These are phyloP conservation scores for Leucosporidium scottii DNA, from an alignment of 768 basidiomycete genomes.

Conservation along the genomic window DNA sequence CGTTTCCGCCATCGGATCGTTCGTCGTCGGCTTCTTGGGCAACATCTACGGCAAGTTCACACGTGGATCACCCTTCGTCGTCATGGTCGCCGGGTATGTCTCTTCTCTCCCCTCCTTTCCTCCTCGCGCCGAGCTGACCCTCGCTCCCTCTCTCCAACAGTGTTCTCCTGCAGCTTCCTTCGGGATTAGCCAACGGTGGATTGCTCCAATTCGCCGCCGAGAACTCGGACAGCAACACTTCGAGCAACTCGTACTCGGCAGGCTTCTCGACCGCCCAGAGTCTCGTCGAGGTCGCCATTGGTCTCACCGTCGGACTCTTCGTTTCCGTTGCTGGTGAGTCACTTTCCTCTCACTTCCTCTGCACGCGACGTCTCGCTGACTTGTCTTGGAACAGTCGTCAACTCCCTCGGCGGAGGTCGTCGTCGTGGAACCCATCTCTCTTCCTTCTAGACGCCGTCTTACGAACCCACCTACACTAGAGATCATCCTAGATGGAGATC, in stretches of 20 bases:
- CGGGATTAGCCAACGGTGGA: conserved; percentile 71
- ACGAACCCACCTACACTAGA: background rate
- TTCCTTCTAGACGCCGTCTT: conserved; percentile 41
- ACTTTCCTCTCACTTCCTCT: conserved; percentile 32
- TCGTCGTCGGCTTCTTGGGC: conserved; percentile 70
- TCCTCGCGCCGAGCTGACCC: background rate
- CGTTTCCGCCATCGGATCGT: conserved; percentile 69
- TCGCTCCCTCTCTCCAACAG: conserved; percentile 2
- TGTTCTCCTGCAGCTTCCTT: conserved; percentile 77
- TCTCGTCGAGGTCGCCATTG: conserved; percentile 68
- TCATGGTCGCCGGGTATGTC: conserved; percentile 60
- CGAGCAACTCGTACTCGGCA: conserved; percentile 50
- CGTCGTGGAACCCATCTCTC: conserved; percentile 44
- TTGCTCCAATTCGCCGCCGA: conserved; percentile 62
- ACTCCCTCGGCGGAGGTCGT: conserved; percentile 43
- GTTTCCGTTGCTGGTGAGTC: conserved; percentile 55
- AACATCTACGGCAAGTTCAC: conserved; percentile 71
- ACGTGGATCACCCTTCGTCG: conserved; percentile 66
- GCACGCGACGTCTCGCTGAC: conserved; percentile 55
- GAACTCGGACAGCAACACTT: conserved; percentile 39
- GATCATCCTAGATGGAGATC: too few species aligned
- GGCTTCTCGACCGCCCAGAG: conserved; percentile 71
- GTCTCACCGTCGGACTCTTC: conserved; percentile 70
- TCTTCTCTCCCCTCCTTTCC: background rate
- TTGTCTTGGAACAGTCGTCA: conserved; percentile 52